Base-by-base conservation (phyloP, 352 stramenopile genomes). In the Phytophthora syringae region DNA sequence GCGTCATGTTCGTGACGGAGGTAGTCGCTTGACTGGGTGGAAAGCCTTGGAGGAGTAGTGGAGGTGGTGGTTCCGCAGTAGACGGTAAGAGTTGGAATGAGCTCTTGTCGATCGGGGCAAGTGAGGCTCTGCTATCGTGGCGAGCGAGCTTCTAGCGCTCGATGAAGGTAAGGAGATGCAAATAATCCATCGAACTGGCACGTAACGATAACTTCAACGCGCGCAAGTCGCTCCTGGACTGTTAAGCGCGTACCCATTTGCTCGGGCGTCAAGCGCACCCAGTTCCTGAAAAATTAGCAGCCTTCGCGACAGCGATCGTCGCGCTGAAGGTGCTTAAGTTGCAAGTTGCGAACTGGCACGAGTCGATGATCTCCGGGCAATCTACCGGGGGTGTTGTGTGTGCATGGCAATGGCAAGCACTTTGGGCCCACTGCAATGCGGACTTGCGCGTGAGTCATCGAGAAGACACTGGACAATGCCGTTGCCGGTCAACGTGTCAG, bases 21-120 rank as follows among this genome's bases (percentile, higher is more conserved):
- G 48, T 67, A 71, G 63, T 71, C 63, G 16, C n/a, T 51, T 54
- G 63, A 62, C 43, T 67, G 42, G 40, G 22, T 18, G n/a, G 55
- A 49, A 55, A 52, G 62, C 63, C 61, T 42, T 47, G 39, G 13
- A 34, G 32, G 48, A 39, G 48, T 66, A 57, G 42, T 67, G 45
- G 63, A 71, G 44, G 42, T 58, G 50, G 63, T 71, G 52, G 61
- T 60, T 70, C 61, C 39, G 61, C 37, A 47, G 28, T 64, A 53
- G 63, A 67, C 63, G 50, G 56, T 53, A 52, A 67, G 36, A 51
- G 56, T 28, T 71, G 50, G 21, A 71, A 39, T 71, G 63, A 71
- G 21, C 43, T 53, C 24, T 2, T 25, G 37, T 15, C 7, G 15
- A 2, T 15, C n/a, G 18, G 9, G 45, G n/a, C 21, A 45, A 57